Evolutionary conservation across 805 yeast species (phyloP), one percentile per base, ranked within the genome.

Genomic region (Wickerhamiella kazuoi): DNA sequence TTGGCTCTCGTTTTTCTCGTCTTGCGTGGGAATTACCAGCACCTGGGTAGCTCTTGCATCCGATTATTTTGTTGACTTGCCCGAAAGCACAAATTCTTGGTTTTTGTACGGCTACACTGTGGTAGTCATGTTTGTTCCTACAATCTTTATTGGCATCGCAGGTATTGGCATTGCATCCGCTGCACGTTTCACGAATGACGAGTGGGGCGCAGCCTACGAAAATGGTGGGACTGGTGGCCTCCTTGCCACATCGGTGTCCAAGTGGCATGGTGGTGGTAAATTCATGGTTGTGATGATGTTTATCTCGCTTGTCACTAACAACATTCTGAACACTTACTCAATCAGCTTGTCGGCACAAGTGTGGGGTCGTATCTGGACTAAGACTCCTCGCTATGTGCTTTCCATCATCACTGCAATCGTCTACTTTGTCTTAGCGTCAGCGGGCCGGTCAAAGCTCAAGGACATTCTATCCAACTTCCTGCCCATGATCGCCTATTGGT

Each of bases 401-500:
- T 74, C 79, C 1, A 58, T 80, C 34, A 55, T 70, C 3, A 67
- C 77, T 19, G 76, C 83, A 13, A 68, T 64, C 1, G 60, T 79
- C 18, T 79, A 76, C 50, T 62, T 79, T 44, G 72, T 77, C 3
- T 69, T 82, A 53, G 76, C 93, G 1, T 59, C 81, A 43, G 86
- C 71, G 18, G 94, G 94, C 9, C 67, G 78, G 49, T 61, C 76
- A 52, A 74, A 76, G 48, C 78, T 83, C 53, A 65, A 81, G 41
- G 65, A 72, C 2, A 80, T 83, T 43, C 61, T 82, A 47, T 74
- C 82, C 9, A 82, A 82, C 51, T 82, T 82, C 58, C 62, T 82
- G 50, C 94, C 94, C 8, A 82, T 82, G 94, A 70, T 82, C 42
- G 93, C 93, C 2, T 82, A 82, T 59, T 82, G 94, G 94, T 71